Base-by-base conservation (phyloP, 805 yeast genomes). In the Cyberlindnera maclurae region DNA sequence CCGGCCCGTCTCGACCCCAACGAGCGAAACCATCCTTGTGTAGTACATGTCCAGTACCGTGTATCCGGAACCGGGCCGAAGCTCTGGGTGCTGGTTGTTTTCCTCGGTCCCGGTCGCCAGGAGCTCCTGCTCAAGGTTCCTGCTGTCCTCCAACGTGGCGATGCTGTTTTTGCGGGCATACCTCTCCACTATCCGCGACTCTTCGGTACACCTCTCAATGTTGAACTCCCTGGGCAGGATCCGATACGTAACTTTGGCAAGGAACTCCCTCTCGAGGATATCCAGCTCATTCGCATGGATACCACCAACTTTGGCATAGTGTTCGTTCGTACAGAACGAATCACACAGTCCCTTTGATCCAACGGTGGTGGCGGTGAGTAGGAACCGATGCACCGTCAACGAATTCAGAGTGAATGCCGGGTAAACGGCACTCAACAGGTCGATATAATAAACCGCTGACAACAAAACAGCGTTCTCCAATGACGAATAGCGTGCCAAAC, bases 271-370 rank as follows among this genome's bases (percentile, higher is more conserved):
- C 57, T 90, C 98, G 34, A 90, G 67, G 39, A 90, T 70, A 59
- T 93, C 93, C 48, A 89, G 66, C 56, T 88, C 97, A 42, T 78
- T 71, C 34, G 82, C 64, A 31, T 86, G 86, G 4, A 88, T 82
- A 43, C 98, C 97, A 3, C 98, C 98, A 15, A 93, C 97, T 57
- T 83, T 84, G 11, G 97, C 95, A 54, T 93, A 90, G 59, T 93
- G 96, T 33, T 81, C 73, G 60, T 89, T 90, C 12, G 96, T 87
- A 62, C 93, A 89, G 60, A 93, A 90, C 18, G 89, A 82, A 62
- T 90, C 98, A 60, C 96, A 88, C 47, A 88, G 69, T 1, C 95
- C 90, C 58, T 90, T 90, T 46, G 90, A 80, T 0, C 93, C 95
- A 2, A 90, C 77, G 43, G 94, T 84, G 0, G 96, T 88, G 1